These are phyloP conservation scores for Sporobolomyces phaffii DNA, from an alignment of 768 basidiomycete genomes.

Conservation along the genomic window DNA sequence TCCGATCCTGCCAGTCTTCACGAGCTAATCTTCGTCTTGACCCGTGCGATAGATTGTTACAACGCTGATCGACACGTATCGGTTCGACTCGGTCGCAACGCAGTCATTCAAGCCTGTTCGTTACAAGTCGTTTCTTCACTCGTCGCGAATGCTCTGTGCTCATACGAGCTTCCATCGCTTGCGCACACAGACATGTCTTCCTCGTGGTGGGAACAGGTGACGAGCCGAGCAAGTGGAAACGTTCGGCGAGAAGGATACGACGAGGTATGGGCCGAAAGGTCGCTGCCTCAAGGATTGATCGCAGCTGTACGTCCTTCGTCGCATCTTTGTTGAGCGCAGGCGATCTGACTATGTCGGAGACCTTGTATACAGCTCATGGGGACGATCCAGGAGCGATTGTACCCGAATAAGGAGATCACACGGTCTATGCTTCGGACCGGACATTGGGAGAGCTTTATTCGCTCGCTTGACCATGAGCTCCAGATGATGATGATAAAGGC, in stretches of 20 bases:
- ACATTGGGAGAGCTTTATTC: slow-evolving; percentile 34
- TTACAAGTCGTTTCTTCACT: neutral
- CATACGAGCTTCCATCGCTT: neutral
- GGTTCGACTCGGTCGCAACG: slow-evolving; percentile 25
- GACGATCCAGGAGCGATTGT: slow-evolving; percentile 34
- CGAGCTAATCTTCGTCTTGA: neutral
- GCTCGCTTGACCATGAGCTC: slow-evolving; percentile 33
- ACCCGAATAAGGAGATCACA: slow-evolving; percentile 37
- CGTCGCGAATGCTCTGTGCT: neutral
- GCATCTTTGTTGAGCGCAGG: neutral
- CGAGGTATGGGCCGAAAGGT: slow-evolving; percentile 29
- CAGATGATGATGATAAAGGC: slow-evolving; percentile 29
- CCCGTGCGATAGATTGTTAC: slow-evolving; percentile 17
- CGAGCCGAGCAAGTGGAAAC: slow-evolving; percentile 16
- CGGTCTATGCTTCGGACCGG: slow-evolving; percentile 22
- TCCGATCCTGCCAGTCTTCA: no score
- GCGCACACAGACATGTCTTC: slow-evolving; percentile 29
- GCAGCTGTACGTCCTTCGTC: slow-evolving; percentile 13
- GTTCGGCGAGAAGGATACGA: slow-evolving; percentile 11
- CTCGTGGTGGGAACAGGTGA: slow-evolving; percentile 36
- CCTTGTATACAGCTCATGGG: slow-evolving; percentile 26
- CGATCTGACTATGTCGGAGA: neutral
- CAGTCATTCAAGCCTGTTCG: slow-evolving; percentile 30
- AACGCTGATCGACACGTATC: slow-evolving; percentile 38
- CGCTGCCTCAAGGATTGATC: slow-evolving; percentile 29